phyloP scores from a whole-genome alignment of 768 basidiomycete species.

The Daedaleopsis sinensis region DNA sequence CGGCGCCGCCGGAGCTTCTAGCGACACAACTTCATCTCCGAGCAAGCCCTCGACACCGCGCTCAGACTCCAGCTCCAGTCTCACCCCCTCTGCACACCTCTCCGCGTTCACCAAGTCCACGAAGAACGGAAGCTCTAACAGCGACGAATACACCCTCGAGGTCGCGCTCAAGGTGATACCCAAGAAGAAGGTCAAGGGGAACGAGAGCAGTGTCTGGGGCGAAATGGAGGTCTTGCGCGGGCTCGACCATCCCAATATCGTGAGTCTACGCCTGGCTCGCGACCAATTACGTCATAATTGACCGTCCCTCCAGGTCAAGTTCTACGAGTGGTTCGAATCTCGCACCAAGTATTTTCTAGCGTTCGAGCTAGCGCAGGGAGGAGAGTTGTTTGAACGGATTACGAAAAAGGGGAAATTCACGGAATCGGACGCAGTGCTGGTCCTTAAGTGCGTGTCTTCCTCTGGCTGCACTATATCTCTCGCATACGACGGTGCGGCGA shows the following conservation, averaged over 20 bases:
- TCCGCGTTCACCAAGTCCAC: slow-evolving; percentile 13
- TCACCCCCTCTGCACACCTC: slow-evolving; percentile 11
- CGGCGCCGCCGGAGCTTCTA: slow-evolving; percentile 52
- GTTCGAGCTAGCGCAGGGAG: slow-evolving; percentile 92
- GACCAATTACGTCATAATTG: slow-evolving; percentile 2
- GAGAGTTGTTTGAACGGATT: slow-evolving; percentile 93
- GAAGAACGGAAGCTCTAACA: slow-evolving; percentile 11
- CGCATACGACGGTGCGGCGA: background rate
- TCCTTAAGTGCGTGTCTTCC: slow-evolving; percentile 59
- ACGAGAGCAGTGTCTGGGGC: slow-evolving; percentile 84
- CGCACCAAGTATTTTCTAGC: slow-evolving; percentile 93
- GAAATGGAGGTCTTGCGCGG: slow-evolving; percentile 95
- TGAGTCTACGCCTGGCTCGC: slow-evolving; percentile 39
- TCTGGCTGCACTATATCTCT: background rate
- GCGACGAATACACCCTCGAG: slow-evolving; percentile 50
- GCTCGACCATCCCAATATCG: slow-evolving; percentile 90
- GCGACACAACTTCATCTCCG: background rate
- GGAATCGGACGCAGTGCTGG: slow-evolving; percentile 84
- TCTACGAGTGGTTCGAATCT: slow-evolving; percentile 96
- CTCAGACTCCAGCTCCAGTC: slow-evolving; percentile 15
- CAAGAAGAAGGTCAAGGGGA: slow-evolving; percentile 95
- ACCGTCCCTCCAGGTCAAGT: slow-evolving; percentile 75
- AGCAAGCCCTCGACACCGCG: slow-evolving; percentile 8
- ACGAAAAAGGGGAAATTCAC: slow-evolving; percentile 88
- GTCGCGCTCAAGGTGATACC: slow-evolving; percentile 90